phyloP scores from a whole-genome alignment of 441 rosid species.

The Syzygium malaccense region DNA sequence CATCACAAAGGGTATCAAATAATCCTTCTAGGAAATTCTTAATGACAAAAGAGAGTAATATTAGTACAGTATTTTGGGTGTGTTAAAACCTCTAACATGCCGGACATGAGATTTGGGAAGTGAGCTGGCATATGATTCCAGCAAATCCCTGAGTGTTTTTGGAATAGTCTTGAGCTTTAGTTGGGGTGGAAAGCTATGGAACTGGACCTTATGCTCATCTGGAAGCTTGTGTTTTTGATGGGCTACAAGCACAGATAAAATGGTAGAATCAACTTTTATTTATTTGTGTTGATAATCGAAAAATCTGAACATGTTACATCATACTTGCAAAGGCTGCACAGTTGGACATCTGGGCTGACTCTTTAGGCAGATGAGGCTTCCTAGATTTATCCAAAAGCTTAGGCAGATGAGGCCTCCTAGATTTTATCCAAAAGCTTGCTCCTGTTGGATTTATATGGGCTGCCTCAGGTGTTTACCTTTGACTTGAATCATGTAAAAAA shows the following conservation, averaged over 20 bases:
- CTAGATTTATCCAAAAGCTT: neutral
- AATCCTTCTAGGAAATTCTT: neutral
- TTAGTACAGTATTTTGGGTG: neutral
- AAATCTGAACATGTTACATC: neutral
- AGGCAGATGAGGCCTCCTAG: neutral
- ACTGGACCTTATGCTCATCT: neutral
- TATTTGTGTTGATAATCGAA: neutral
- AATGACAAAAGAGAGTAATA: neutral
- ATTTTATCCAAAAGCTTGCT: neutral
- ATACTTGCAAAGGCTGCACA: neutral
- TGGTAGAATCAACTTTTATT: neutral
- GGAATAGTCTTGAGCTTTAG: neutral
- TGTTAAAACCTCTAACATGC: neutral
- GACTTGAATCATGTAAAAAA: neutral
- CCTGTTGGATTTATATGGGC: neutral
- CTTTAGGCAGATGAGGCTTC: neutral
- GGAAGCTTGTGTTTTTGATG: neutral
- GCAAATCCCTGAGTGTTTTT: neutral
- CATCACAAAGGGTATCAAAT: neutral
- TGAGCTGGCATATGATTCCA: neutral
- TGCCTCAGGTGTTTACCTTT: neutral
- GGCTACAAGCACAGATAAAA: neutral
- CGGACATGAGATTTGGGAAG: neutral
- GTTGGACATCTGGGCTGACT: neutral
- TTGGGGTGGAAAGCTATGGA: neutral